Evolutionary conservation across 208 protist species (phyloP), one percentile per base, ranked within the genome.

Genomic region (Acanthamoeba healyi): DNA sequence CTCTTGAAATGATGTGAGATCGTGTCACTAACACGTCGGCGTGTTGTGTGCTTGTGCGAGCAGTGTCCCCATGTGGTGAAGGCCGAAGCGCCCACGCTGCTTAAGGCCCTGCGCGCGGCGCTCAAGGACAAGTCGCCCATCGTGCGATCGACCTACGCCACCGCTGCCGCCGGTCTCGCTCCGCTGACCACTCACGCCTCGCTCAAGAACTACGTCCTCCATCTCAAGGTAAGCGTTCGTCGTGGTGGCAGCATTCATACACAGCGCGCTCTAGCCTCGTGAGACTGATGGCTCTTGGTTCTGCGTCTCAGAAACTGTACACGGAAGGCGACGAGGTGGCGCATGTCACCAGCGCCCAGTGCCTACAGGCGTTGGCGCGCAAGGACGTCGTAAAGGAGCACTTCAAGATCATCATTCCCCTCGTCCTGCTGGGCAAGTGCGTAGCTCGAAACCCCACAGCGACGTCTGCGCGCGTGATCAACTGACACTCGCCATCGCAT

Each of bases 61-160:
- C 54, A 77, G 70, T 94, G 65, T 84, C 67, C 89, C 6, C 56
- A 70, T 26, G 67, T 84, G 42, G 26, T 94, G 29, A 94, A 94
- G 40, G 3, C 7, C 34, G 49, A 94, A 19, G 89, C 56, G 24
- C 61, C 89, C 6, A 70, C 88, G 32, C 56, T 94, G 36, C 56
- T 90, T 34, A 94, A 94, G 92, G n/a, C 77, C 34, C 58, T 93
- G 77, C 61, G 65, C 17, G 12, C 88, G 40, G 24, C 58, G 93
- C 24, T 77, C 44, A 67, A 91, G 58, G 95, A 95, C 58, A 89
- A 89, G 46, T 95, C 94, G 63, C 74, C 90, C 36, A 58, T 86
- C 15, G 79, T 93, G 17, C 70, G 94, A 49, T 94, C 51, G 32
- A 54, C 88, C 22, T 94, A 95, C 26, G 90, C 94, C 24, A 56